Evolutionary conservation across 2,329 filamentous ascomycete species (phyloP).

Genomic region (Stagonosporopsis vannaccii): DNA sequence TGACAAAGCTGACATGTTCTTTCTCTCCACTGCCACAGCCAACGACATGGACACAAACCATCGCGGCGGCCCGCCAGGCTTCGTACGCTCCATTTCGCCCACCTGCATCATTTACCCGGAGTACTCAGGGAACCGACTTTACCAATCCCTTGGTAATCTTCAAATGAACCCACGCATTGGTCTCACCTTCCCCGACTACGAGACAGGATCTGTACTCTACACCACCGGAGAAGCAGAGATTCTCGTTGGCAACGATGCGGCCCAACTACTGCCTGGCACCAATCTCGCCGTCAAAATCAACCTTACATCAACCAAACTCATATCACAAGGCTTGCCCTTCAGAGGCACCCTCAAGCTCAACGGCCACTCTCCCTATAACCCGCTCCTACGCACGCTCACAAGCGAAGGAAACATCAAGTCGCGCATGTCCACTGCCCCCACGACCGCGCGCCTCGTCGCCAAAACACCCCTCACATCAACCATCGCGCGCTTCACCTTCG

Average conservation of each 20-base stretch:
- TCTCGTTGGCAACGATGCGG: conserved; percentile 69
- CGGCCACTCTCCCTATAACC: conserved; percentile 80
- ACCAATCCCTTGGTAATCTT: conserved; percentile 84
- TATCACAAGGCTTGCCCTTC: conserved; percentile 72
- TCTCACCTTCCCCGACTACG: conserved; percentile 76
- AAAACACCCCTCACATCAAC: conserved; percentile 70
- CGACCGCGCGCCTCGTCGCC: conserved; percentile 63
- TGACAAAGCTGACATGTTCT: conserved; percentile 74
- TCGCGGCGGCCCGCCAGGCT: conserved; percentile 76
- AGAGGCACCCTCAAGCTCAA: conserved; percentile 65
- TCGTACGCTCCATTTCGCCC: conserved; percentile 72
- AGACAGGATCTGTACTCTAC: conserved; percentile 76
- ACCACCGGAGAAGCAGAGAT: conserved; percentile 73
- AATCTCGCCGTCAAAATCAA: conserved; percentile 76
- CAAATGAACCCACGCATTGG: conserved; percentile 71
- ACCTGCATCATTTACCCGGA: conserved; percentile 77
- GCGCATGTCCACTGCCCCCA: conserved; percentile 11
- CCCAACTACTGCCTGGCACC: conserved; percentile 68
- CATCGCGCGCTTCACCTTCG: conserved; percentile 71
- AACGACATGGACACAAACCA: conserved; percentile 84
- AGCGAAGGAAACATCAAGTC: conserved; percentile 60
- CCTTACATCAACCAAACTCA: conserved; percentile 67
- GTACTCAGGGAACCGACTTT: conserved; percentile 83
- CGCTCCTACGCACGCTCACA: conserved; percentile 69
- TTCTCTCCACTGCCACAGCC: conserved; percentile 71